These are phyloP conservation scores for Aspergillus glaucus DNA, from an alignment of 2,329 filamentous ascomycete genomes.

Conservation along the genomic window DNA sequence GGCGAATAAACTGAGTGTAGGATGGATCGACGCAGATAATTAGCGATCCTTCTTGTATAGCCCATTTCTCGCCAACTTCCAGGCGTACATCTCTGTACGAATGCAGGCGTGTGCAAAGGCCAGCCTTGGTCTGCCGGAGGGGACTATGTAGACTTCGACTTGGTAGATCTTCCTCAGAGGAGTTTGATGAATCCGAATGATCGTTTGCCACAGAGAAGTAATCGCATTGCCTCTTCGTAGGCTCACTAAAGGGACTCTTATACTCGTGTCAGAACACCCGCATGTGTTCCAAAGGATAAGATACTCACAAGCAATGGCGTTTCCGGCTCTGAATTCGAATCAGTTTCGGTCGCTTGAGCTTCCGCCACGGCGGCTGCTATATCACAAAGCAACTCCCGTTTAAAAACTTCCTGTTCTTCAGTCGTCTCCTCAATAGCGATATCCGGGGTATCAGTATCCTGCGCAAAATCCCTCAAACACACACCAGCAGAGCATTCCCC, in stretches of 20 bases:
- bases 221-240: not conserved
- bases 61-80: constrained; percentile 16
- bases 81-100: constrained; percentile 22
- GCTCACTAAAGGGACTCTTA: constrained; percentile 1
- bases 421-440: not conserved
- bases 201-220: not conserved
- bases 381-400: constrained; percentile 1
- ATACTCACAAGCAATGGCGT: constrained; percentile 9
- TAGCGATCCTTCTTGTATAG: constrained; percentile 24
- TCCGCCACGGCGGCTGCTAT: constrained; percentile 1
- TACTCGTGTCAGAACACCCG: not conserved
- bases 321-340: constrained; percentile 6
- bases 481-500: not conserved
- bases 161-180: not conserved
- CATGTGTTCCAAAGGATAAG: not conserved
- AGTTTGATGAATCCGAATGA: not conserved
- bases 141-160: constrained; percentile 2
- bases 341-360: not conserved
- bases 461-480: not conserved
- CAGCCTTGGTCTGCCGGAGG: constrained; percentile 13
- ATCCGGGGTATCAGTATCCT: not conserved
- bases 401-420: not conserved
- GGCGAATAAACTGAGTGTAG: constrained; percentile 13
- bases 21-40: constrained; percentile 21
- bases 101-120: constrained; percentile 15